Evolutionary conservation across 305 asterid genomes (phyloP).

Genomic region (Rubia tinctorum): DNA sequence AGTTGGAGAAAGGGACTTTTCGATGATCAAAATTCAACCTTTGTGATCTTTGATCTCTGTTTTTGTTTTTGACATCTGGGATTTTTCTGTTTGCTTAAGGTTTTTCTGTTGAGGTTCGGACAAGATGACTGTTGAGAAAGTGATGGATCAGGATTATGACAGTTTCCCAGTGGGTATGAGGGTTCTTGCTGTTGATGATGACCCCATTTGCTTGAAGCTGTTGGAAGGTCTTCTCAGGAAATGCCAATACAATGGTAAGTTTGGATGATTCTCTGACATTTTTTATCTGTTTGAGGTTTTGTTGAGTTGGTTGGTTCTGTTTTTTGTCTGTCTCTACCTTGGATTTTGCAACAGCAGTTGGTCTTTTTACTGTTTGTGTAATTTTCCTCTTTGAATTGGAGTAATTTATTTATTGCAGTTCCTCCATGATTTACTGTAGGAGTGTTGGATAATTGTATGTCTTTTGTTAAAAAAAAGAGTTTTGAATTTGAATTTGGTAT

Average conservation of each 20-base stretch:
- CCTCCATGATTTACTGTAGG: too few species aligned
- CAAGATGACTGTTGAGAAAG: conserved; percentile 68
- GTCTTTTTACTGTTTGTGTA: neutral
- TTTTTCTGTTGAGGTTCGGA: conserved; percentile 10
- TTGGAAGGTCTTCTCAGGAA: conserved; percentile 65
- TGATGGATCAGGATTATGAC: conserved; percentile 41
- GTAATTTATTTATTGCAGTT: neutral
- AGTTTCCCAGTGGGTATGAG: conserved; percentile 75
- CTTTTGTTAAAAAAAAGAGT: neutral
- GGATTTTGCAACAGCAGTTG: neutral
- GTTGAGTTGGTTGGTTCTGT: neutral
- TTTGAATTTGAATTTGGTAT: neutral
- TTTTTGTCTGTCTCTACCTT: neutral
- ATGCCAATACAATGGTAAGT: conserved; percentile 75
- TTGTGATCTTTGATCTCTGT: conserved; percentile 22
- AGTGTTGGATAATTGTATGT: neutral
- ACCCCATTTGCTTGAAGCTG: conserved; percentile 62
- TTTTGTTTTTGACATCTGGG: conserved; percentile 20
- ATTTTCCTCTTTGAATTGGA: neutral
- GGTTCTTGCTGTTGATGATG: conserved; percentile 93
- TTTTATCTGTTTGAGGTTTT: neutral
- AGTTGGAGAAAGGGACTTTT: conserved; percentile 9
- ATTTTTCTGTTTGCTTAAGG: conserved; percentile 10
- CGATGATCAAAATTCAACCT: conserved; percentile 24
- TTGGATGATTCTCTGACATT: conserved; percentile 5